phyloP scores from a whole-genome alignment of 495 filamentous ascomycete species.

The Aspergillus campestris region DNA sequence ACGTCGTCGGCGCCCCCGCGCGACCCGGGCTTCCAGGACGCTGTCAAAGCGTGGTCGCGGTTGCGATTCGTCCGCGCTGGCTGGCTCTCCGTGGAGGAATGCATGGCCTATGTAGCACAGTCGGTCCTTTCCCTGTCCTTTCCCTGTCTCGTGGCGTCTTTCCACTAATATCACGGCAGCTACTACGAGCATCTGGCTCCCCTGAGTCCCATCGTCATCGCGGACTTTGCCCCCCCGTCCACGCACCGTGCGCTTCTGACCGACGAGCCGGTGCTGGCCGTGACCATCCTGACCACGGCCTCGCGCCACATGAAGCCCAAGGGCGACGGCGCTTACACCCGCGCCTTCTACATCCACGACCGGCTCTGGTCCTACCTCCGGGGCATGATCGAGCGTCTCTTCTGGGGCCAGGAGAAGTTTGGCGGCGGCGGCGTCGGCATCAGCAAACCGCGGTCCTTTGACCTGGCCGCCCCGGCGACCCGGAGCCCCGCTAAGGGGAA shows the following conservation, averaged over 20 bases:
- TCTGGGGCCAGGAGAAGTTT: slow-evolving; percentile 94
- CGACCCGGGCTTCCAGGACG: slow-evolving; percentile 43
- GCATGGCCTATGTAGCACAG: slow-evolving; percentile 89
- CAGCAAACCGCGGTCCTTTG: slow-evolving; percentile 52
- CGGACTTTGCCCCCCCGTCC: slow-evolving; percentile 66
- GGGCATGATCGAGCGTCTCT: slow-evolving; percentile 85
- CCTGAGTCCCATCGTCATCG: slow-evolving; percentile 83
- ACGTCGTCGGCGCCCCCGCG: slow-evolving; percentile 14
- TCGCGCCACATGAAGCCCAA: slow-evolving; percentile 74
- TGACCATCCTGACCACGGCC: slow-evolving; percentile 83
- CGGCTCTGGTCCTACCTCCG: slow-evolving; percentile 92
- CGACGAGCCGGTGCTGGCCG: slow-evolving; percentile 84
- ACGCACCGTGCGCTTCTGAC: slow-evolving; percentile 69
- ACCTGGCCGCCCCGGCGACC: slow-evolving; percentile 52
- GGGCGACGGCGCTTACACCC: slow-evolving; percentile 71
- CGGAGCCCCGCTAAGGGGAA: slow-evolving; percentile 54
- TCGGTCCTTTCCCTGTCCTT: slow-evolving; percentile 13
- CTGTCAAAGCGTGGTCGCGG: slow-evolving; percentile 77
- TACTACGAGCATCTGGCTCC: slow-evolving; percentile 87
- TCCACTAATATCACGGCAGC: slow-evolving; percentile 30
- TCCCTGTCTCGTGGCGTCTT: neutral
- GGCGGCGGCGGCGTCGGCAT: slow-evolving; percentile 80
- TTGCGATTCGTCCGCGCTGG: slow-evolving; percentile 89
- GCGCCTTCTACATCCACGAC: slow-evolving; percentile 87
- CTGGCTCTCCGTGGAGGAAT: slow-evolving; percentile 92